Evolutionary conservation across 2,329 filamentous ascomycete species (phyloP).

Genomic region (Fusarium guadeloupense): DNA sequence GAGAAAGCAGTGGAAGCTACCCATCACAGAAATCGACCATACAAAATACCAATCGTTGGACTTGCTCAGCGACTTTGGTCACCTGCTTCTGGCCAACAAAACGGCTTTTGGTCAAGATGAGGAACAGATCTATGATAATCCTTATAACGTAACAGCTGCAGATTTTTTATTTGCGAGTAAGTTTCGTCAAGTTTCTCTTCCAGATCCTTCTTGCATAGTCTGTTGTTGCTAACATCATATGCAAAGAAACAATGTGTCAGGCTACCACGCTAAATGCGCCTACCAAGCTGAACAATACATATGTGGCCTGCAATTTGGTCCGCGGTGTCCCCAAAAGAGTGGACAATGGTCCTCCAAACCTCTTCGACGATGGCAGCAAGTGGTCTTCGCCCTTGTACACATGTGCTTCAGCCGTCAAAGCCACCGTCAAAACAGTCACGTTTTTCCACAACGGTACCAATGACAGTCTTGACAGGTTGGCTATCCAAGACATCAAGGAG

Average conservation of each 20-base stretch:
- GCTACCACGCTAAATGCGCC: conserved; percentile 5
- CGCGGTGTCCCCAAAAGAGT: conserved; percentile 50
- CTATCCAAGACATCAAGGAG: conserved; percentile 46
- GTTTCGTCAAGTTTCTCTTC: not conserved
- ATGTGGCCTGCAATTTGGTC: conserved; percentile 43
- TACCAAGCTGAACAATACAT: conserved; percentile 20
- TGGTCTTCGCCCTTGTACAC: conserved; percentile 56
- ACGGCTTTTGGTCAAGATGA: not conserved
- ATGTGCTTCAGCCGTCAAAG: conserved; percentile 54
- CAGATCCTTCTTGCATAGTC: not conserved
- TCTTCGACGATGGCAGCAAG: conserved; percentile 52
- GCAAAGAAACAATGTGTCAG: not conserved
- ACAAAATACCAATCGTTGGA: conserved; percentile 9
- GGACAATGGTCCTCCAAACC: conserved; percentile 47
- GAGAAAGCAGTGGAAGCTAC: conserved; percentile 17
- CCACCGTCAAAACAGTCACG: conserved; percentile 55
- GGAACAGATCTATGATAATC: conserved; percentile 8
- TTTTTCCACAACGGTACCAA: conserved; percentile 55
- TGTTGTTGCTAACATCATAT: not conserved
- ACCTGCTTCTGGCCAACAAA: not conserved
- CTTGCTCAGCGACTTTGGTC: conserved; percentile 15
- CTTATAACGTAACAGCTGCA: conserved; percentile 3
- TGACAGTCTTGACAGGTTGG: conserved; percentile 46
- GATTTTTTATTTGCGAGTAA: conserved; percentile 6
- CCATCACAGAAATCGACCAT: conserved; percentile 5